These are phyloP conservation scores for Aspergillus transmontanensis DNA, from an alignment of 2,329 filamentous ascomycete genomes.

Conservation along the genomic window DNA sequence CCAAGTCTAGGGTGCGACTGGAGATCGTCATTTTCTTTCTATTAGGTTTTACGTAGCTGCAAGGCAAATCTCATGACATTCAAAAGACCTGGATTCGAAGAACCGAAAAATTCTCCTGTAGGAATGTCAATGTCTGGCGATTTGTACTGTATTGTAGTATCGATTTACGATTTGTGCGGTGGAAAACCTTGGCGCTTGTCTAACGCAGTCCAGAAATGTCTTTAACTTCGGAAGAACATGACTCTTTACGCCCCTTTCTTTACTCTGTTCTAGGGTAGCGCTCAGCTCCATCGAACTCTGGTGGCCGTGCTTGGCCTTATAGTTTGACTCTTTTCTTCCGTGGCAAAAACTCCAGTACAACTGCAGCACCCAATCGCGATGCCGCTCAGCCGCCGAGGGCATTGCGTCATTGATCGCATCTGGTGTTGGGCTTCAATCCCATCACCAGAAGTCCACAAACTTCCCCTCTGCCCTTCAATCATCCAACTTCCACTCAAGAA, in stretches of 20 bases:
- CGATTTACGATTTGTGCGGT: background rate
- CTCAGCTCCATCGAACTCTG: background rate
- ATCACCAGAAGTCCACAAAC: conserved; percentile 9
- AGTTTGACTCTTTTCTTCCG: background rate
- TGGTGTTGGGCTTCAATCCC: conserved; percentile 16
- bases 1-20: conserved; percentile 17
- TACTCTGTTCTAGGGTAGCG: background rate
- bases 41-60: conserved; percentile 12
- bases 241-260: too few species aligned
- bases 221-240: too few species aligned
- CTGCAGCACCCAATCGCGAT: background rate
- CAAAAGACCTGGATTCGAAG: background rate
- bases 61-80: conserved; percentile 10
- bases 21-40: conserved; percentile 3
- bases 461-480: background rate
- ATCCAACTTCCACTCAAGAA: background rate
- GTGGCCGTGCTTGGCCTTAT: background rate
- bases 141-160: background rate
- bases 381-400: conserved; percentile 16
- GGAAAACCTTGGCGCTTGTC: background rate
- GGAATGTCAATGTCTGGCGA: background rate
- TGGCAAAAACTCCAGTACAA: background rate
- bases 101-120: background rate
- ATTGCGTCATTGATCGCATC: conserved; percentile 31
- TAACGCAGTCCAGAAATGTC: background rate